Conservation (phyloP, 108 stramenopile genomes). For the Cyclotella choctawhatcheeana region DNA sequence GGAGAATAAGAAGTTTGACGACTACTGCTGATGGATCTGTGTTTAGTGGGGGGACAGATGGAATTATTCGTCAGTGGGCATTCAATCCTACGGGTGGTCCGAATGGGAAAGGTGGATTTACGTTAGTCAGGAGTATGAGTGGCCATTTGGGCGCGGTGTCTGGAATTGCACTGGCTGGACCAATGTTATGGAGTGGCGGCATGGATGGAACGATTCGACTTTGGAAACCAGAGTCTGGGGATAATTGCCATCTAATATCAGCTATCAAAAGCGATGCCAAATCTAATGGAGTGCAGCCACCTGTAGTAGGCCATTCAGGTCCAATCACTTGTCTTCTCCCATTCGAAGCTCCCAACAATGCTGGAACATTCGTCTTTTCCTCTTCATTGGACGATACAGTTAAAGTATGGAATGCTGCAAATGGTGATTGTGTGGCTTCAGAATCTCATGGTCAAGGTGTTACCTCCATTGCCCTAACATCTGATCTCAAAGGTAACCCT, state of each 20-base stretch:
- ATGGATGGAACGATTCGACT: constrained; percentile 82
- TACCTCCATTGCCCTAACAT: constrained; percentile 69
- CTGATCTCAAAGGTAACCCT: constrained; percentile 62
- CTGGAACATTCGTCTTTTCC: constrained; percentile 75
- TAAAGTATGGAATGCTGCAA: constrained; percentile 83
- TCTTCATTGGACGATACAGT: constrained; percentile 81
- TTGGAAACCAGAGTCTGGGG: constrained; percentile 67
- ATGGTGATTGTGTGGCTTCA: constrained; percentile 80
- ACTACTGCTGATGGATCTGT: constrained; percentile 63
- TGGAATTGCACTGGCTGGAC: constrained; percentile 59
- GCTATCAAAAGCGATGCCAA: constrained; percentile 32
- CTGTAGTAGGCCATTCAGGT: constrained; percentile 63
- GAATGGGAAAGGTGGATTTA: constrained; percentile 58
- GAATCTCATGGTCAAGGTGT: constrained; percentile 84
- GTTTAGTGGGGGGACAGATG: constrained; percentile 68
- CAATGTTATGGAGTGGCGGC: constrained; percentile 66
- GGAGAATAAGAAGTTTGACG: constrained; percentile 51
- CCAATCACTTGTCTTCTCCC: constrained; percentile 71
- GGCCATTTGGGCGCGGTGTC: constrained; percentile 86
- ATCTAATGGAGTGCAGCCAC: constrained; percentile 14
- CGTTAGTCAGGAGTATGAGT: constrained; percentile 52
- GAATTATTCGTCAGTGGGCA: constrained; percentile 76
- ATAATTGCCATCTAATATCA: constrained; percentile 41
- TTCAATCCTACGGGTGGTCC: constrained; percentile 50
- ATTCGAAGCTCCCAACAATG: constrained; percentile 53